Base-by-base conservation (phyloP, 2,329 filamentous ascomycete species). In the Arthrobotrys musiformis region DNA sequence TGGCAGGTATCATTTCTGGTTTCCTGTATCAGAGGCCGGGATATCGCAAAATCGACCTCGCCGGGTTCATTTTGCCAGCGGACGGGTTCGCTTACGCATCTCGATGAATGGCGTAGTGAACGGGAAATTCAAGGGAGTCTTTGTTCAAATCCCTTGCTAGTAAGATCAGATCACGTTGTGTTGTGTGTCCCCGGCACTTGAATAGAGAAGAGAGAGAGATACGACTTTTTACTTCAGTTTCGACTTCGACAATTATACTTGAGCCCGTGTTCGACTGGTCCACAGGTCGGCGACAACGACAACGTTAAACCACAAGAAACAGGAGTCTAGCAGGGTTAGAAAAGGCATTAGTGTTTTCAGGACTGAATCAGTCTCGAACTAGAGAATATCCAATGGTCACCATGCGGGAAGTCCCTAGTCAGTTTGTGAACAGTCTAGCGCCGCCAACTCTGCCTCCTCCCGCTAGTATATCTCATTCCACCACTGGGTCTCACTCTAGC, bases 391-490 rank as follows among this genome's bases (percentile, higher is more conserved):
- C 58, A 70, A 77, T 77, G 73, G 73, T 77, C 60, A 77, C 73
- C 44, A 77, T 77, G 73, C 73, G 73, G 50, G 73, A 77, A 56
- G 73, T 77, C 54, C 73, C 73, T 42, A 77, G 73, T 70, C 70
- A 67, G 48, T 77, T 77, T 68, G 73, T 77, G 73, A 77, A 77
- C 66, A 77, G 73, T 50, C 60, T 77, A 54, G 73, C 73, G 5
- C 73, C 73, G 40, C 73, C 73, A 61, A 70, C 66, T 42, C 73
- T 77, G 19, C 73, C 73, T 48, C 73, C 73, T 70, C 66, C 73
- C 40, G 73, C 73, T 56, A 52, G 64, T 28, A 66, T 70, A 30
- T 70, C 73, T 33, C 73, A 77, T 77, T 77, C 73, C 24, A 60
- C 73, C 17, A 66, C 73, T 7, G 73, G 73, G 11, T 77, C 73